Base-by-base conservation (phyloP, 257 asterid species). In the Fraxinus pennsylvanica region DNA sequence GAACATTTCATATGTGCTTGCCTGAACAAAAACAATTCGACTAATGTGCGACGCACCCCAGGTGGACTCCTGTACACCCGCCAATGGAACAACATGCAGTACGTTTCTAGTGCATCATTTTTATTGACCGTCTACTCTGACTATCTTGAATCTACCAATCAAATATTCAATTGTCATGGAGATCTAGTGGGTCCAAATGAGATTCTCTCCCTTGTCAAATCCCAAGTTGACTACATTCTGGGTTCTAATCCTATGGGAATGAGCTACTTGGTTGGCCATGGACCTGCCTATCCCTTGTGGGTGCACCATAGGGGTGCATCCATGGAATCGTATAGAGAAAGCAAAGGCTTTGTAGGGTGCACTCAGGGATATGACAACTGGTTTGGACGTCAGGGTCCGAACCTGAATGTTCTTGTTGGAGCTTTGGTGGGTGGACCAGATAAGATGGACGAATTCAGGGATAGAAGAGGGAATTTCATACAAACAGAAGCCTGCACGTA, bases 401-500 rank as follows among this genome's bases (percentile, higher is more conserved):
- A 92, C 87, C 96, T 91, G 10, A 91, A 92, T 76, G 84, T 87
- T 27, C 70, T 92, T 3, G 78, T 87, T 1, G 96, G 97, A 39
- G 96, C 97, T 3, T 59, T 92, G 33, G 97, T 92, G 27, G 97
- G 97, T 5, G 97, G 97, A 3, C 97, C 97, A 1, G 85, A 86
- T 72, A 35, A 54, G 1, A 72, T 79, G 7, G 97, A 92, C 41
- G 69, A 72, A 3, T 92, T 92, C 67, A 75, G 67, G 38, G 97
- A 92, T 32, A 68, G 77, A 27, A 87, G 96, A 52, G 87, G 83
- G 5, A 92, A 90, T 47, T 92, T 84, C 19, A 91, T 85, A 12
- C 97, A 92, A 67, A 89, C 91, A 0, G 97, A 92, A 88, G 97
- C 97, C 1, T 92, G 97, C 81, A 91, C 97, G 3, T 92, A 92